Evolutionary conservation across 2,329 filamentous ascomycete genomes (phyloP), one percentile per base, ranked within the genome.

Genomic region (Lasiodiplodia hormozganensis): DNA sequence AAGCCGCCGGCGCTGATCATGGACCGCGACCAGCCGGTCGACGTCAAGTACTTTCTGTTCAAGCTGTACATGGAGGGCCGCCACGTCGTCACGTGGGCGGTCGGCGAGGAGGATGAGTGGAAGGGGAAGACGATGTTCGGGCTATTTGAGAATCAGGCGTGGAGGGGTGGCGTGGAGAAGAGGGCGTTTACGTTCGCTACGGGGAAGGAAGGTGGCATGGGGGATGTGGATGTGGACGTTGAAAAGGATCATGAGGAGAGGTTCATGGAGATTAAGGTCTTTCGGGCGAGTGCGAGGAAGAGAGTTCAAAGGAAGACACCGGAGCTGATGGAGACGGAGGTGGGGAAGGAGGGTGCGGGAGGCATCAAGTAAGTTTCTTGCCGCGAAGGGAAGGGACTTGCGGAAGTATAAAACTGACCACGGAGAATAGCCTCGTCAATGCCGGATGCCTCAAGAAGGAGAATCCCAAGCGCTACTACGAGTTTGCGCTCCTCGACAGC

Each of bases 401-500:
- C n/a, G n/a, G n/a, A 21, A 47, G 57, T n/a, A 23, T 14, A 18
- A 11, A 11, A 23, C 56, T 68, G 60, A 68, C 40, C 6, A 8
- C 36, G 25, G 11, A n/a, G 31, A 36, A 16, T 58, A 82, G 80
- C 21, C 74, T 83, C 8, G 69, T 78, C 34, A 77, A 75, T 62
- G 80, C 76, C 49, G 81, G 82, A 4, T 72, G 74, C 25, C 74
- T 81, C 10, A 78, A 78, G 62, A 70, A 73, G 40, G 74, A 80
- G 40, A 77, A 82, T 12, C 82, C 81, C 10, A 80, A 79, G 69
- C 76, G 78, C 3, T 83, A 79, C 73, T 86, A 85, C 74, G 81
- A 79, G 64, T 85, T 85, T 65, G 81, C 83, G 1, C 78, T 86
- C 21, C 74, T 85, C 23, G 84, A 86, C 72, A 78, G 83, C 1